Conservation (phyloP, 192 early-diverging fungal genomes). For the Entomortierella beljakovae region DNA sequence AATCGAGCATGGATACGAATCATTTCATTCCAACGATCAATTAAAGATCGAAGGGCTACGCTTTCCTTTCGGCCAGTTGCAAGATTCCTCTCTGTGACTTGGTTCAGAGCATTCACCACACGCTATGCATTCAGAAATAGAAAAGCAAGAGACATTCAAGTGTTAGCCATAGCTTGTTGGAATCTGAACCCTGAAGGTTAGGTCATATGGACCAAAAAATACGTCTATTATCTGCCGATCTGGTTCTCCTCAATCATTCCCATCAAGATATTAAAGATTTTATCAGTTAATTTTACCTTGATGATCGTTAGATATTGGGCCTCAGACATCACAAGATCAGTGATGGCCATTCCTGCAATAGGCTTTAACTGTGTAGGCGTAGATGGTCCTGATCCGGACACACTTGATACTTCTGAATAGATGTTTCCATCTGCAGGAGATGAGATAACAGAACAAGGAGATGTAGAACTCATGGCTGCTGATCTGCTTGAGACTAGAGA, state of each 20-base stretch:
- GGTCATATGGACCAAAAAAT: no score
- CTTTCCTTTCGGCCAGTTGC: constrained; percentile 32
- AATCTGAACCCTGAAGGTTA: no score
- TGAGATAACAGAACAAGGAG: constrained; percentile 16
- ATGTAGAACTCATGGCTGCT: constrained; percentile 22
- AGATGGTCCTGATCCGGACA: constrained; percentile 1
- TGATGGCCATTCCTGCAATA: constrained; percentile 37
- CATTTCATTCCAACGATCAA: constrained; percentile 28
- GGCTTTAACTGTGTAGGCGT: constrained; percentile 9
- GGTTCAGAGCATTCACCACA: constrained; percentile 9
- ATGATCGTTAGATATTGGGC: constrained; percentile 26
- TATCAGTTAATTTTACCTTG: constrained; percentile 15
- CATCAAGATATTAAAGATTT: no score
- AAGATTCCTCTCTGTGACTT: constrained; percentile 6
- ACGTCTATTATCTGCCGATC: no score
- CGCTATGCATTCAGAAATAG: constrained; percentile 22
- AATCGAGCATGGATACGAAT: constrained; percentile 24
- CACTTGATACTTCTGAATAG: constrained; percentile 12
- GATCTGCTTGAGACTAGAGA: constrained; percentile 18
- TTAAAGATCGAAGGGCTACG: constrained; percentile 17
- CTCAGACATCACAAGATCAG: constrained; percentile 41
- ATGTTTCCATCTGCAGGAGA: not conserved
- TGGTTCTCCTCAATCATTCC: no score
- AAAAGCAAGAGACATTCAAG: not conserved
- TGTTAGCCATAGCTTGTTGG: no score